Percentiles rank a stretch among this genome's conserved stretches.
Conservation (phyloP, 345 rosid species). For the Sisymbrium irio region DNA sequence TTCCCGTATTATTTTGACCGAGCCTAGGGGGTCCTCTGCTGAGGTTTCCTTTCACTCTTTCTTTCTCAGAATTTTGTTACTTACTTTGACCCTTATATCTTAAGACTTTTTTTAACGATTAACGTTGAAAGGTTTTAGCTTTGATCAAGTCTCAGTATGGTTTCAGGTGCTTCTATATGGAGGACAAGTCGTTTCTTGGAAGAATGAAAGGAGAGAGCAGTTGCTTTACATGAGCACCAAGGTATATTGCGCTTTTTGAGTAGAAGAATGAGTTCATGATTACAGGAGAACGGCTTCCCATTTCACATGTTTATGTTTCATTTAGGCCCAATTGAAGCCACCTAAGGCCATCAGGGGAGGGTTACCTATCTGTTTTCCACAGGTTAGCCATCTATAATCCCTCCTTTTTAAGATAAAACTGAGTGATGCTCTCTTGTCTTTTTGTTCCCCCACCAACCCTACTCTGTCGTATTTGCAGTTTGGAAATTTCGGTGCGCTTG, state of each 20-base stretch:
- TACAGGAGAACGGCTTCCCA: not conserved
- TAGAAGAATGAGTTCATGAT: not conserved
- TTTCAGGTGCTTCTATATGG: slow-evolving; percentile 86
- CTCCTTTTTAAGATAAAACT: slow-evolving; percentile 12
- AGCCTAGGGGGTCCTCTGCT: slow-evolving; percentile 71
- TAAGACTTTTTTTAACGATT: no score
- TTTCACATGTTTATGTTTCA: not conserved
- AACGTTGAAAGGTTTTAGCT: not conserved
- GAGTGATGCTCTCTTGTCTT: not conserved
- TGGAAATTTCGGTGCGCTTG: slow-evolving; percentile 74
- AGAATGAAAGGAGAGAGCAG: slow-evolving; percentile 74
- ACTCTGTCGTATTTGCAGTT: slow-evolving; percentile 45
- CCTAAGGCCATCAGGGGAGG: slow-evolving; percentile 83
- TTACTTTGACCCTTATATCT: no score
- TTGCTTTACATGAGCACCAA: slow-evolving; percentile 83
- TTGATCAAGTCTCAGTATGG: slow-evolving; percentile 3
- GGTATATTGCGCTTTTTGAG: slow-evolving; percentile 40
- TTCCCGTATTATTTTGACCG: slow-evolving; percentile 61
- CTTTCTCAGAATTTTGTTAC: no score
- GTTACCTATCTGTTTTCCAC: slow-evolving; percentile 76
- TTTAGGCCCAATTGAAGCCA: slow-evolving; percentile 61
- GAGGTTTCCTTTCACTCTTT: slow-evolving; percentile 47
- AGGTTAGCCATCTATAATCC: slow-evolving; percentile 49
- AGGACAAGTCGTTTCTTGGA: slow-evolving; percentile 93
- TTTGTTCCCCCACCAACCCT: not conserved